These are phyloP conservation scores for Purpureocillium takamizusanense DNA, from an alignment of 2,329 filamentous ascomycete genomes.

Conservation along the genomic window DNA sequence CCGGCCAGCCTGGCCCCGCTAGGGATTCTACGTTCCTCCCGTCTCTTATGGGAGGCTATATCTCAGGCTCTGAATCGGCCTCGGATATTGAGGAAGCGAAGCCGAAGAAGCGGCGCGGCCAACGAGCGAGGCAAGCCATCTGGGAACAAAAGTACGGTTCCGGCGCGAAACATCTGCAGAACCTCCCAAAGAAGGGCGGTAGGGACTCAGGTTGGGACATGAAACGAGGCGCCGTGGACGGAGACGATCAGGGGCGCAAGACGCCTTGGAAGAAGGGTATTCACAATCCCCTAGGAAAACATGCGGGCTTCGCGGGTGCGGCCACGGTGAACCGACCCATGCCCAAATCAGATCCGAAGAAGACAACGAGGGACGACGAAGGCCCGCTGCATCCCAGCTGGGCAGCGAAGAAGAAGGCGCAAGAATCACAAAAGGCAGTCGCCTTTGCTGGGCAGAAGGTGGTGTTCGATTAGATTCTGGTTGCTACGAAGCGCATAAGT, in stretches of 20 bases:
- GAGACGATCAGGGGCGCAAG: constrained; percentile 20
- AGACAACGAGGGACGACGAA: constrained; percentile 34
- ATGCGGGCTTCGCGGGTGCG: constrained; percentile 4
- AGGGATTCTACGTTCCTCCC: constrained; percentile 58
- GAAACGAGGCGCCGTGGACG: constrained; percentile 43
- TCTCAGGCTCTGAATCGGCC: constrained; percentile 64
- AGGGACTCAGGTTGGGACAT: constrained; percentile 49
- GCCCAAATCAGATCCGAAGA: constrained; percentile 16
- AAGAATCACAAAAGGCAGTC: constrained; percentile 9
- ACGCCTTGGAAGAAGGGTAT: constrained; percentile 48
- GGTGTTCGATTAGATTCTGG: constrained; percentile 12
- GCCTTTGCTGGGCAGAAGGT: constrained; percentile 14
- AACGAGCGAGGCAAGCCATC: constrained; percentile 68
- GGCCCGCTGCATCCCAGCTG: constrained; percentile 41
- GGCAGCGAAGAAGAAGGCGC: constrained; percentile 15
- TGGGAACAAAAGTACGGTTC: constrained; percentile 73
- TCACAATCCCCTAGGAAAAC: constrained; percentile 22
- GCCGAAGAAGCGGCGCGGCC: constrained; percentile 65
- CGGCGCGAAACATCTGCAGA: constrained; percentile 56
- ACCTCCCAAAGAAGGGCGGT: constrained; percentile 22
- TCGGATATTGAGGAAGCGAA: constrained; percentile 57
- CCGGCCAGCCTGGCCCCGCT: constrained; percentile 12
- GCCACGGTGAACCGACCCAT: constrained; percentile 4
- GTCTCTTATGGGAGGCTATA: constrained; percentile 69
- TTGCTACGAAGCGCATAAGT: too few relatives aligned